A percentile compares a stretch with the other conserved stretches of the same genome.
Evolutionary conservation across 1,284 basidiomycete species (phyloP).

Genomic region (Ganoderma meredithae): DNA sequence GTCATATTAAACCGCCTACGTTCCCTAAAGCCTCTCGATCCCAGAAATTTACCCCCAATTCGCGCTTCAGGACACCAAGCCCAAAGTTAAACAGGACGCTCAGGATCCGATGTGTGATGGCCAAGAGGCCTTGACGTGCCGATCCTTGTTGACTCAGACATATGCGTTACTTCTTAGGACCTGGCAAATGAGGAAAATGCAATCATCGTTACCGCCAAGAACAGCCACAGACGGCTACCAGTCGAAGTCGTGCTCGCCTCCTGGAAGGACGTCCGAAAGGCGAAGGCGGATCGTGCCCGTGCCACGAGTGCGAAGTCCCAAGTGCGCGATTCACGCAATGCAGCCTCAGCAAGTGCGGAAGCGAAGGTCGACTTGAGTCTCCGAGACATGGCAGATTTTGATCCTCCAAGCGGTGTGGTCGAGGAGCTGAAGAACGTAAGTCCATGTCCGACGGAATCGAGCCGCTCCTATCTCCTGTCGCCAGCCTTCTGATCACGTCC

Average conservation of each 20-base stretch:
- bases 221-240: neutral
- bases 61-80: neutral
- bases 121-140: neutral
- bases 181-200: neutral
- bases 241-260: neutral
- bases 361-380: neutral
- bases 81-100: neutral
- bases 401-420: neutral
- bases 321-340: neutral
- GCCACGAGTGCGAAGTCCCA: neutral
- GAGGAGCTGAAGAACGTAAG: slow-evolving; percentile 16
- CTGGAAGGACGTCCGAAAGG: neutral
- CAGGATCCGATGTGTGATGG: neutral
- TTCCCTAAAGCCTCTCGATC: neutral
- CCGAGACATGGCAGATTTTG: neutral
- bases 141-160: neutral
- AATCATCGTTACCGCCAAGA: neutral
- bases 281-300: neutral
- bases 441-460: neutral
- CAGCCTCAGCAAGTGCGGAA: no score
- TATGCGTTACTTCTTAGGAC: neutral
- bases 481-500: neutral
- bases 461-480: neutral
- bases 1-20: neutral
- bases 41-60: neutral